Evolutionary conservation across 495 filamentous ascomycete species (phyloP), one percentile per base, ranked within the genome.

Genomic region (Penicillium psychrofluorescens): DNA sequence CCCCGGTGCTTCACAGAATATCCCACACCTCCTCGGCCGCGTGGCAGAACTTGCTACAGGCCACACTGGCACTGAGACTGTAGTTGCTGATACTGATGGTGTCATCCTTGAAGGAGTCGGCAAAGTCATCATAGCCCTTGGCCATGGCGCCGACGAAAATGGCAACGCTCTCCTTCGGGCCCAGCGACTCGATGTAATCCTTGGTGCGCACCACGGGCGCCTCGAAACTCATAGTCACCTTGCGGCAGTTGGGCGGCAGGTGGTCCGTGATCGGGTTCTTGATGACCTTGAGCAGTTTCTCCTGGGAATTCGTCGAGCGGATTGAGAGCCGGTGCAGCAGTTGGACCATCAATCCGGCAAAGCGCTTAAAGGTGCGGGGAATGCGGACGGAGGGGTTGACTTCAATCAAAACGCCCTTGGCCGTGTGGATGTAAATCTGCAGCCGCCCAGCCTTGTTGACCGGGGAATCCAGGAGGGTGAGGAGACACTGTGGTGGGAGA

Each of bases 71-170:
- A 57, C 87, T 94, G 36, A 98, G 75, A 65, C 87, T 95, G 79
- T 85, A 98, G 64, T 95, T 95, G 71, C 92, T 96, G 68, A 98
- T 95, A 53, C 87, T 85, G 68, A 98, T 96, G 51, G 91, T 84
- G 62, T 98, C 92, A 62, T 98, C 92, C 53, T 96, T 92, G 70
- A 83, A 90, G 32, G 76, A 72, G 59, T 98, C 92, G 40, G 92
- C 92, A 59, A 98, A 98, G 66, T 92, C 88, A 61, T 98, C 92
- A 27, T 80, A 73, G 7, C 92, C 92, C 68, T 95, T 97, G 46
- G 92, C 92, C 90, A 98, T 97, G 43, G 92, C 92, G 48, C 92
- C 92, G 34, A 98, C 89, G 56, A 96, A 96, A 45, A 98, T 91
- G 56, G 90, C 95, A 28, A 96, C 83, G 66, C 91, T 96, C 69